A percentile compares a stretch with the other conserved stretches of the same genome.
phyloP scores from a whole-genome alignment of 306 rosid species.

The Rosa lucieae region DNA sequence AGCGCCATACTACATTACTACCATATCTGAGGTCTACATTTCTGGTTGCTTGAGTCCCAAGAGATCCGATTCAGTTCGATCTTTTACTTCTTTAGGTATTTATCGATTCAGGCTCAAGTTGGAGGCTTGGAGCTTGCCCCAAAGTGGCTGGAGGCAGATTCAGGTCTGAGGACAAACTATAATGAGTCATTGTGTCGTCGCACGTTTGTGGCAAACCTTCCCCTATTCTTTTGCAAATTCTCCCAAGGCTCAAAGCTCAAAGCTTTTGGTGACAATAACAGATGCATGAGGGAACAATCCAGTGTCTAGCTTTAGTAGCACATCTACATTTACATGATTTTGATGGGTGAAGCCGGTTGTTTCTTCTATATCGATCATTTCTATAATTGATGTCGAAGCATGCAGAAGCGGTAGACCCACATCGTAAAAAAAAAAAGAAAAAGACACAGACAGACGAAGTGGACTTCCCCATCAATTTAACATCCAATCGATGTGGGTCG shows the following conservation, averaged over 20 bases:
- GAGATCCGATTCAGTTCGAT: background rate
- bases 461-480: constrained; percentile 21
- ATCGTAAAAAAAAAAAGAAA: background rate
- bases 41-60: constrained; percentile 1
- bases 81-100: background rate
- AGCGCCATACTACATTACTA: background rate
- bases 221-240: background rate
- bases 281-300: constrained; percentile 57
- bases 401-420: constrained; percentile 43
- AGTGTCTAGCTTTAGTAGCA: constrained; percentile 55
- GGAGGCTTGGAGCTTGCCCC: too few species aligned
- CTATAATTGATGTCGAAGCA: constrained; percentile 3
- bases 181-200: too few species aligned
- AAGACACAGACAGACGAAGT: background rate
- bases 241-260: background rate
- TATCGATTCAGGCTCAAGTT: background rate
- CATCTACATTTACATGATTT: constrained; percentile 38
- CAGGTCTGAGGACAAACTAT: too few species aligned
- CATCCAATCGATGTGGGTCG: constrained; percentile 33
- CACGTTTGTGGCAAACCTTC: constrained; percentile 8
- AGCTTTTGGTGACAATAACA: constrained; percentile 27
- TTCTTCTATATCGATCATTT: background rate
- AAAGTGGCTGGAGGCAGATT: too few species aligned
- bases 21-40: background rate
- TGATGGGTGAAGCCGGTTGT: constrained; percentile 27